These are phyloP conservation scores for Aspergillus oerlinghausenensis DNA, from an alignment of 2,329 filamentous ascomycete species.

Conservation along the genomic window DNA sequence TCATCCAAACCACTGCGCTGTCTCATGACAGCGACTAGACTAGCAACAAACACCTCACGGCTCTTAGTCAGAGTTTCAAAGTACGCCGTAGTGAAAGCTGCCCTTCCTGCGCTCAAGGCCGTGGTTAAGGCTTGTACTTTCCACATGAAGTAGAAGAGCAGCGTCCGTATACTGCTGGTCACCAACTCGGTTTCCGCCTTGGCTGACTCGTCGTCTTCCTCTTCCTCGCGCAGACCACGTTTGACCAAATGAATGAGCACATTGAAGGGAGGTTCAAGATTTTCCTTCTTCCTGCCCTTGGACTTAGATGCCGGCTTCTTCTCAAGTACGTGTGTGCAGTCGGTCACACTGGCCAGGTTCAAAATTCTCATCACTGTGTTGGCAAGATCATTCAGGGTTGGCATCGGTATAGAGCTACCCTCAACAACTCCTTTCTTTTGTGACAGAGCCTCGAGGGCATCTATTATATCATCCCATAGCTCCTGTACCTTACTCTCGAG, in stretches of 20 bases:
- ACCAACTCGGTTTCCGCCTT: slow-evolving; percentile 76
- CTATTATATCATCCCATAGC: slow-evolving; percentile 80
- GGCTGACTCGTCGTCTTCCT: slow-evolving; percentile 66
- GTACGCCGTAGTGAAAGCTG: slow-evolving; percentile 57
- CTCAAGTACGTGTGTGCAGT: slow-evolving; percentile 73
- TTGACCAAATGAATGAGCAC: slow-evolving; percentile 68
- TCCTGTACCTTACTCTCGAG: slow-evolving; percentile 74
- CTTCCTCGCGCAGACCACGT: slow-evolving; percentile 62
- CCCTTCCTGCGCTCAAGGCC: slow-evolving; percentile 50
- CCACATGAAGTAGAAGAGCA: slow-evolving; percentile 95
- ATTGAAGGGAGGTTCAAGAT: slow-evolving; percentile 49
- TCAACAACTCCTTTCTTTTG: slow-evolving; percentile 66
- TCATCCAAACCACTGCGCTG: slow-evolving; percentile 61
- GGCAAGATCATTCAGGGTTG: slow-evolving; percentile 64
- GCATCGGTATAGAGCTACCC: slow-evolving; percentile 63
- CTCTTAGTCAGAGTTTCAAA: slow-evolving; percentile 64
- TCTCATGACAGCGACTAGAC: slow-evolving; percentile 48
- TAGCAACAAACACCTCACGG: slow-evolving; percentile 49
- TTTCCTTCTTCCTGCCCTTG: slow-evolving; percentile 38
- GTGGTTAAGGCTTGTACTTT: slow-evolving; percentile 62
- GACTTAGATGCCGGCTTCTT: slow-evolving; percentile 34
- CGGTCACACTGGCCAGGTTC: slow-evolving; percentile 72
- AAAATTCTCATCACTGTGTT: slow-evolving; percentile 74
- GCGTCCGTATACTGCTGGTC: slow-evolving; percentile 67
- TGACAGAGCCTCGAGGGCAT: slow-evolving; percentile 66